Evolutionary conservation across 140 eudicot genomes (phyloP).

Genomic region (Bidens hawaiensis): DNA sequence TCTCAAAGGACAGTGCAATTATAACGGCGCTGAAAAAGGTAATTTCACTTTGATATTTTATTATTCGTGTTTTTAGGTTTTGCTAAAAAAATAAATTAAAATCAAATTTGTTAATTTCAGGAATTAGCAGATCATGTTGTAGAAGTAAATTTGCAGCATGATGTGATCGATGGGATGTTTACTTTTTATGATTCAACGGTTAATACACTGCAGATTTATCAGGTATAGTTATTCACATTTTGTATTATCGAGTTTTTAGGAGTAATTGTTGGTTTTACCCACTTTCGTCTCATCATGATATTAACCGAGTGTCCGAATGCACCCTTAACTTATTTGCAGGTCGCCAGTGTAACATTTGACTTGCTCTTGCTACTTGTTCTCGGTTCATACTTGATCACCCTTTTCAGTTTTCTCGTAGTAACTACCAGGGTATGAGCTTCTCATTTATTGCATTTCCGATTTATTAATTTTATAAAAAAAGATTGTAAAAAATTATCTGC

Average conservation of each 20-base stretch:
- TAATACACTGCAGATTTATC: constrained; percentile 71
- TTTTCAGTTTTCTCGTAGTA: constrained; percentile 77
- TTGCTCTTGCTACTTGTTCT: constrained; percentile 78
- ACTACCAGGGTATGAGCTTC: constrained; percentile 68
- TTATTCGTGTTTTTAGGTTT: not conserved
- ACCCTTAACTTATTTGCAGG: constrained; percentile 46
- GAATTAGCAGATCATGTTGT: constrained; percentile 82
- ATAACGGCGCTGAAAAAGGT: constrained; percentile 81
- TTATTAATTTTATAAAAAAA: not conserved
- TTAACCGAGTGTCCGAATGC: not conserved
- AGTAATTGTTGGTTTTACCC: constrained; percentile 1
- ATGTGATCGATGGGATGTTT: constrained; percentile 73
- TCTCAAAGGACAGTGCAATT: constrained; percentile 63
- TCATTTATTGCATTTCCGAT: not conserved
- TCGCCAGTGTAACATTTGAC: constrained; percentile 95
- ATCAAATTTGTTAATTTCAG: constrained; percentile 30
- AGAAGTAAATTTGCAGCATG: constrained; percentile 86
- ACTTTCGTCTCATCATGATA: not conserved
- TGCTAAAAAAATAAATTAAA: not conserved
- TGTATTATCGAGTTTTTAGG: not conserved
- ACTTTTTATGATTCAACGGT: constrained; percentile 83
- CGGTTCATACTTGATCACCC: constrained; percentile 88
- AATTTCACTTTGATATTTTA: not conserved
- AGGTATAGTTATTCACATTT: constrained; percentile 39
- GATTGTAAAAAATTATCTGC: not conserved